phyloP scores from a whole-genome alignment of 257 asterid genomes.

The Ocimum tenuiflorum region DNA sequence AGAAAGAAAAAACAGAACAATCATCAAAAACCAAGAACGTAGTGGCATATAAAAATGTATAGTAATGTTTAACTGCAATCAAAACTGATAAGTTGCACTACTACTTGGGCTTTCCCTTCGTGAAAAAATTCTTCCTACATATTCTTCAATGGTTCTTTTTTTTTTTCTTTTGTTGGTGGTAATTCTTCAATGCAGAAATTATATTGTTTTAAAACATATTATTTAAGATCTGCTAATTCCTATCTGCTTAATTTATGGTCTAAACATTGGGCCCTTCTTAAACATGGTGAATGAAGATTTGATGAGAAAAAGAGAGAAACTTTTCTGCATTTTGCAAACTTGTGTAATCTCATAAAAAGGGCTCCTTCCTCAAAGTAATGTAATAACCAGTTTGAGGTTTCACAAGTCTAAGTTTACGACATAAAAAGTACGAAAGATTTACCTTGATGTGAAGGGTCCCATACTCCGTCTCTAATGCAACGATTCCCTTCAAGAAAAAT shows the following conservation, averaged over 20 bases:
- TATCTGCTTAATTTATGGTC: not conserved
- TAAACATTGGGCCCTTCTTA: not conserved
- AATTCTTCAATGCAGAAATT: not conserved
- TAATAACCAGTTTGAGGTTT: too few relatives aligned
- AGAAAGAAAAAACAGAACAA: not conserved
- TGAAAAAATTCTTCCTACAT: too few relatives aligned
- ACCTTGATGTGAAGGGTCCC: conserved; percentile 90
- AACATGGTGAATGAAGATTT: not conserved
- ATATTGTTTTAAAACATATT: not conserved
- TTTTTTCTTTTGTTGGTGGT: too few relatives aligned
- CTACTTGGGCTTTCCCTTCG: too few relatives aligned
- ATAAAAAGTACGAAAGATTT: conserved; percentile 10
- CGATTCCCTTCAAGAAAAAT: conserved; percentile 57
- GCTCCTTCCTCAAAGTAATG: too few relatives aligned
- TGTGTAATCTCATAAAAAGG: not conserved
- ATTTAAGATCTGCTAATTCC: not conserved
- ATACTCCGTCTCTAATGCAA: conserved; percentile 70
- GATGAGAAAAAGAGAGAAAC: not conserved
- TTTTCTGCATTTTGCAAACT: not conserved
- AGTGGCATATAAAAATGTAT: not conserved
- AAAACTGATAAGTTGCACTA: too few relatives aligned
- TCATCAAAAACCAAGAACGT: not conserved
- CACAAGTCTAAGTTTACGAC: too few relatives aligned
- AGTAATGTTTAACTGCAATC: not conserved
- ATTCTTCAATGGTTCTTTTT: too few relatives aligned